Evolutionary conservation across 805 yeast genomes (phyloP).

Genomic region (Metschnikowia henanensis): DNA sequence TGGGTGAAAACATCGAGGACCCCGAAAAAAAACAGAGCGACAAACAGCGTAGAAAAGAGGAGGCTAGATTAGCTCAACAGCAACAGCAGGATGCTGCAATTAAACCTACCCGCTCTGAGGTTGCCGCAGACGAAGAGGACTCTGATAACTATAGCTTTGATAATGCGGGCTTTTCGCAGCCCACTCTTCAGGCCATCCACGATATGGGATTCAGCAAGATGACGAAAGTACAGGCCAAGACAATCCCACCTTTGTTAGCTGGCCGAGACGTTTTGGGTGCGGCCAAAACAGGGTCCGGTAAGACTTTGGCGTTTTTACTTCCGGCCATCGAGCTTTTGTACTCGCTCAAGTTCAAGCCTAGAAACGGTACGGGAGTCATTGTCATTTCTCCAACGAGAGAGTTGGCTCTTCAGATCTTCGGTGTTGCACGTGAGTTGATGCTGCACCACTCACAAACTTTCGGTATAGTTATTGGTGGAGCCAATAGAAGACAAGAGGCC

Average conservation of each 20-base stretch:
- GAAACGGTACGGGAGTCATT: slow-evolving; percentile 97
- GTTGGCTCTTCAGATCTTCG: slow-evolving; percentile 94
- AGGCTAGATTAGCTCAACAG: slow-evolving; percentile 21
- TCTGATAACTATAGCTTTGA: slow-evolving; percentile 34
- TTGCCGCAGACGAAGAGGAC: slow-evolving; percentile 28
- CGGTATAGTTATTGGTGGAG: slow-evolving; percentile 98
- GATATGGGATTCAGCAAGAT: slow-evolving; percentile 89
- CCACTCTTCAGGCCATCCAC: slow-evolving; percentile 76
- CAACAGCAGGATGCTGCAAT: slow-evolving; percentile 26
- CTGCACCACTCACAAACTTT: slow-evolving; percentile 88
- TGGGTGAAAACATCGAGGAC: slow-evolving; percentile 45
- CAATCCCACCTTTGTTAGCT: slow-evolving; percentile 94
- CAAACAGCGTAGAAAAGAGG: slow-evolving; percentile 22
- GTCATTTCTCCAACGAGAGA: slow-evolving; percentile 98
- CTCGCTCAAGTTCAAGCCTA: slow-evolving; percentile 90
- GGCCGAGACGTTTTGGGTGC: slow-evolving; percentile 98
- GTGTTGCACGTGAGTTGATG: slow-evolving; percentile 95
- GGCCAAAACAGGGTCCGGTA: slow-evolving; percentile 99
- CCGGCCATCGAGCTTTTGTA: slow-evolving; percentile 95
- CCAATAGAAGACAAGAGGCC: slow-evolving; percentile 96
- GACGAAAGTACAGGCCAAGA: slow-evolving; percentile 95
- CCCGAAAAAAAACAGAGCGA: slow-evolving; percentile 34
- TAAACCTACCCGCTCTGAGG: slow-evolving; percentile 26
- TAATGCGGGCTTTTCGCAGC: slow-evolving; percentile 65
- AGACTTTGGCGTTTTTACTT: slow-evolving; percentile 90